phyloP scores from a whole-genome alignment of 345 rosid genomes.

The Mallotus nudiflorus region DNA sequence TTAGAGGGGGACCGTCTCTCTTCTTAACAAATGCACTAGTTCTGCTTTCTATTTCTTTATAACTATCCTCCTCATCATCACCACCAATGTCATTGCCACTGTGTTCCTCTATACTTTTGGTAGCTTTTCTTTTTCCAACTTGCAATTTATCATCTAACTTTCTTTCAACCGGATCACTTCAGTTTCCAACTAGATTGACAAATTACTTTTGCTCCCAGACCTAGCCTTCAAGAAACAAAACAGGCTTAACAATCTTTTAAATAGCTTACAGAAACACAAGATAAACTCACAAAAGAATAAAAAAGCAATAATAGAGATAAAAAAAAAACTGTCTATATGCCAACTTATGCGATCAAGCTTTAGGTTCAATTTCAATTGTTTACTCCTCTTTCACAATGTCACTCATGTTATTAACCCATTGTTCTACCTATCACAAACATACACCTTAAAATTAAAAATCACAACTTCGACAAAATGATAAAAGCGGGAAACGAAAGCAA shows the following conservation, averaged over 20 bases:
- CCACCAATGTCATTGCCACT: conserved; percentile 21
- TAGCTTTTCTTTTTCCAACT: conserved; percentile 54
- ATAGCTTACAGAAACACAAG: background rate
- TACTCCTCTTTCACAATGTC: conserved; percentile 43
- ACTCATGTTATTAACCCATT: conserved; percentile 66
- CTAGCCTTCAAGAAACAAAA: conserved; percentile 38
- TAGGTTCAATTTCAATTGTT: conserved; percentile 35
- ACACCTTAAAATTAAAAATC: conserved; percentile 1
- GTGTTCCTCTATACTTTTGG: conserved; percentile 25
- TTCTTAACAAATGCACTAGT: conserved; percentile 36
- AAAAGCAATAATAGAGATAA: background rate
- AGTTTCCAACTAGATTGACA: conserved; percentile 35
- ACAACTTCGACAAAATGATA: background rate
- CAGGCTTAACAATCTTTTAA: background rate
- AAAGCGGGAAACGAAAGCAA: background rate
- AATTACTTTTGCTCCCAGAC: conserved; percentile 63
- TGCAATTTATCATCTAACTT: conserved; percentile 57
- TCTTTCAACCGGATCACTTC: conserved; percentile 58
- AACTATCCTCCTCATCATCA: conserved; percentile 42
- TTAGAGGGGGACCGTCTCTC: conserved; percentile 24
- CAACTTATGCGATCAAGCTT: conserved; percentile 49
- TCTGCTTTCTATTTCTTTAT: conserved; percentile 42
- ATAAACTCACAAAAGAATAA: background rate
- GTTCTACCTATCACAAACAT: conserved; percentile 60
- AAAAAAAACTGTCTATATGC: background rate